Percentiles rank a stretch among this genome's conserved stretches.
phyloP scores from a whole-genome alignment of 2,329 filamentous ascomycete species.

The Chrysoporthe puriensis region DNA sequence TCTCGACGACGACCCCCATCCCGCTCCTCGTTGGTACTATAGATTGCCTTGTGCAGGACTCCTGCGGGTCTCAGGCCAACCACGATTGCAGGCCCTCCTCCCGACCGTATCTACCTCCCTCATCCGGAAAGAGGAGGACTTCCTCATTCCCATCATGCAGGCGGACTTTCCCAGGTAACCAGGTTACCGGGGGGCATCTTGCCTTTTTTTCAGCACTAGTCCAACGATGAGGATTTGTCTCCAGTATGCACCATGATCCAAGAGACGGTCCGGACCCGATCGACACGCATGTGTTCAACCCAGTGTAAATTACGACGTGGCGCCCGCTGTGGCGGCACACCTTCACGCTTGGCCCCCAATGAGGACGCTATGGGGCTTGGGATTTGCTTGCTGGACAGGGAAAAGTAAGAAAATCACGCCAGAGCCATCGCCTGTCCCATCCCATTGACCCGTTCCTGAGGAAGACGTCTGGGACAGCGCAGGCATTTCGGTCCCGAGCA shows the following conservation, averaged over 20 bases:
- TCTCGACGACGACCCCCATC: background rate
- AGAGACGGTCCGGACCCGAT: slow-evolving; percentile 3
- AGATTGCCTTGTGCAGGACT: background rate
- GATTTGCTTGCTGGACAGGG: background rate
- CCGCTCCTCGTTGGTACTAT: background rate
- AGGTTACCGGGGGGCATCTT: background rate
- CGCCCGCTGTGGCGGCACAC: too few species aligned
- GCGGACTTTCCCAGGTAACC: background rate
- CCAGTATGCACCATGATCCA: background rate
- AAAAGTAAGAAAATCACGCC: background rate
- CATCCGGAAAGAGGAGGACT: background rate
- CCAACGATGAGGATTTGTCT: background rate
- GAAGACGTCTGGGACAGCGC: too few species aligned
- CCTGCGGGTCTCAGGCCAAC: slow-evolving; percentile 7
- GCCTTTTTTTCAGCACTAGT: background rate
- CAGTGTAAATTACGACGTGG: too few species aligned
- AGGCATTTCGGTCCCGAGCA: background rate
- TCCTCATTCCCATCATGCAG: background rate
- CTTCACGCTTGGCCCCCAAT: background rate
- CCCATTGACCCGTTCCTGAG: background rate
- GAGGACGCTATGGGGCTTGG: background rate
- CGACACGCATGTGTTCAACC: background rate
- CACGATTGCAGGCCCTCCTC: background rate
- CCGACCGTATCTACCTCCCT: slow-evolving; percentile 7
- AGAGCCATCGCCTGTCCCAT: background rate